Base-by-base conservation (phyloP, 495 filamentous ascomycete genomes). In the Aspergillus incahuasiensis region DNA sequence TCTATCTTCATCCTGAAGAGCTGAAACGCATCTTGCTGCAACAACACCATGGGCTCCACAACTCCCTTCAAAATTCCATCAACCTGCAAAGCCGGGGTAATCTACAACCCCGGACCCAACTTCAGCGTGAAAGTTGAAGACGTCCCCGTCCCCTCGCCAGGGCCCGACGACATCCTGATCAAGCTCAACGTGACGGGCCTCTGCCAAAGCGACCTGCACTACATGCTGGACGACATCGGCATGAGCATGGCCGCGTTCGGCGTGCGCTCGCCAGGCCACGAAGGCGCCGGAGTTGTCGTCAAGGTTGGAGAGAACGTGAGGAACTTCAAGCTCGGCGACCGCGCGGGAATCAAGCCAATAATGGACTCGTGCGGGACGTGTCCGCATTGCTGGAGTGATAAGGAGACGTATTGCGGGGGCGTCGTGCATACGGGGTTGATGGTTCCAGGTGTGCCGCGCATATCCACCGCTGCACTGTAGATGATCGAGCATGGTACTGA, bases 321-420 rank as follows among this genome's bases (percentile, higher is more conserved):
- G 55, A 75, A 68, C 35, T 77, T 82, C 56, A 78, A 81, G 43
- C 55, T 80, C 3, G 85, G 85, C 20, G 82, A 85, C 59, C 71
- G 82, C 15, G 83, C 74, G 5, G 84, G 84, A 11, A 72, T 82
- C 53, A 84, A 82, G 56, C 84, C 80, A 28, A 64, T 82, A 18
- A 68, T 70, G 54, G 72, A 80, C 61, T 74, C 75, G 11, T 84
- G 82, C 54, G 74, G 77, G 4, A 56, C 64, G 40, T 84, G 82
- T 63, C 66, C 72, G 39, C 57, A 69, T 19, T 83, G 79, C 64
- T 74, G 70, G 65, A 60, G 57, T 40, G 70, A 69, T 22, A 73
- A 73, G 48, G 77, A 80, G 46, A 71, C 65, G 0, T 74, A 77
- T 46, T 79, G 77, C 63, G 50, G 51, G 16, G 48, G 56, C 0